phyloP scores from a whole-genome alignment of 768 basidiomycete species.

The Neoboletus subvelutipes region DNA sequence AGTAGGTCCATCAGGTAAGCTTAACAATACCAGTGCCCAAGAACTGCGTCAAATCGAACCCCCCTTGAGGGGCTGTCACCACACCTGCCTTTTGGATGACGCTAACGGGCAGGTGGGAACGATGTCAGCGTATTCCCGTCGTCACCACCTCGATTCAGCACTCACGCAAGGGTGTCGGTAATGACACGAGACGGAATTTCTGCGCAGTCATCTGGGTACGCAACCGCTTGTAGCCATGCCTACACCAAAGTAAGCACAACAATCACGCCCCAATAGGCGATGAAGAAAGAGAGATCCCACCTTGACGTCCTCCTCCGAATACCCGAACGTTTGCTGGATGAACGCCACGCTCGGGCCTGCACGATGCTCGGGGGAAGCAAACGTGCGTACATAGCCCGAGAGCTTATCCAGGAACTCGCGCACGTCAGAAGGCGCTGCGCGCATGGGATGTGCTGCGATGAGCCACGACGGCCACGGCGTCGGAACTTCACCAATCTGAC shows the following conservation, averaged over 20 bases:
- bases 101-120: slow-evolving; percentile 37
- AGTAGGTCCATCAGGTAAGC: slow-evolving; percentile 36
- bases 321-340: slow-evolving; percentile 77
- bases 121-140: not conserved
- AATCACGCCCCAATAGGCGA: not conserved
- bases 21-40: slow-evolving; percentile 54
- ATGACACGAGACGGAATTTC: slow-evolving; percentile 66
- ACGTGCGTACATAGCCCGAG: slow-evolving; percentile 62
- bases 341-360: slow-evolving; percentile 65
- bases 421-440: slow-evolving; percentile 52
- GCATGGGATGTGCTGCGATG: slow-evolving; percentile 80
- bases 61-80: slow-evolving; percentile 50
- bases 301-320: slow-evolving; percentile 78
- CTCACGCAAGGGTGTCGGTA: slow-evolving; percentile 67
- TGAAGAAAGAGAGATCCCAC: slow-evolving; percentile 33
- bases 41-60: slow-evolving; percentile 56
- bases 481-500: slow-evolving; percentile 76
- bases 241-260: slow-evolving; percentile 23
- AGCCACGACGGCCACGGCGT: slow-evolving; percentile 99
- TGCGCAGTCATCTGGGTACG: slow-evolving; percentile 66
- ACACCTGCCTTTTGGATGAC: slow-evolving; percentile 77
- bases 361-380: slow-evolving; percentile 60
- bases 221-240: slow-evolving; percentile 84
- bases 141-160: not conserved
- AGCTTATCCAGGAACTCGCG: slow-evolving; percentile 61